Percentiles rank a stretch among this genome's conserved stretches.
Conservation (phyloP, 164 flowering plant genomes). For the Pachysandra terminalis region DNA sequence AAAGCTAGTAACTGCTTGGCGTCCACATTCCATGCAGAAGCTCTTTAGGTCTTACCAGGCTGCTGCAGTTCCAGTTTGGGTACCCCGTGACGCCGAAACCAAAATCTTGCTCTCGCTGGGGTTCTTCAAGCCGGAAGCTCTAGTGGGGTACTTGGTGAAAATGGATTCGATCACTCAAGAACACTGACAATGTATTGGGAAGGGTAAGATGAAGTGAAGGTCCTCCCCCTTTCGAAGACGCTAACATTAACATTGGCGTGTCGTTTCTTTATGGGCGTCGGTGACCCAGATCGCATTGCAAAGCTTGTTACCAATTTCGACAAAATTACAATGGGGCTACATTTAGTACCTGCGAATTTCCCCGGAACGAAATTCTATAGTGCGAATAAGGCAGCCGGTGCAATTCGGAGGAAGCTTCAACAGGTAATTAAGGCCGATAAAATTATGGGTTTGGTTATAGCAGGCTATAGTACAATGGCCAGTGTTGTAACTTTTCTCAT, state of each 20-base stretch:
- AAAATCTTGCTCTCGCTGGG: constrained; percentile 15
- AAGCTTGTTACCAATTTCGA: constrained; percentile 38
- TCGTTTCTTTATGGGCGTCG: too few relatives aligned
- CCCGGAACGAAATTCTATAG: constrained; percentile 40
- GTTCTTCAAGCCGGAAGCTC: constrained; percentile 33
- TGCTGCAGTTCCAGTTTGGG: too few relatives aligned
- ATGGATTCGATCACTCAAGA: constrained; percentile 26
- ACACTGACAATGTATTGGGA: constrained; percentile 28
- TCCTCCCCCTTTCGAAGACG: constrained; percentile 22
- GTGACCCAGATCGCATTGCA: constrained; percentile 7
- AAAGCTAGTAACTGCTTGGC: constrained; percentile 22
- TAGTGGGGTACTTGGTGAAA: constrained; percentile 15
- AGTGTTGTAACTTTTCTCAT: constrained; percentile 32
- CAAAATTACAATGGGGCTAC: too few relatives aligned
- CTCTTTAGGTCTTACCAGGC: constrained; percentile 18
- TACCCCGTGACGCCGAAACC: neutral
- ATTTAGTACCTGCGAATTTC: constrained; percentile 13
- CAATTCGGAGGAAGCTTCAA: constrained; percentile 33
- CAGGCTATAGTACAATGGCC: constrained; percentile 32
- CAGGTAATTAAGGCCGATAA: constrained; percentile 30
- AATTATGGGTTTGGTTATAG: constrained; percentile 35
- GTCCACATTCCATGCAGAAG: constrained; percentile 31
- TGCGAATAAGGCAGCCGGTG: constrained; percentile 21
- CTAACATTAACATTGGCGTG: constrained; percentile 8
- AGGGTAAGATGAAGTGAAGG: constrained; percentile 21